Base-by-base conservation (phyloP, 495 filamentous ascomycete genomes). In the Penicillium dipodomyicola region DNA sequence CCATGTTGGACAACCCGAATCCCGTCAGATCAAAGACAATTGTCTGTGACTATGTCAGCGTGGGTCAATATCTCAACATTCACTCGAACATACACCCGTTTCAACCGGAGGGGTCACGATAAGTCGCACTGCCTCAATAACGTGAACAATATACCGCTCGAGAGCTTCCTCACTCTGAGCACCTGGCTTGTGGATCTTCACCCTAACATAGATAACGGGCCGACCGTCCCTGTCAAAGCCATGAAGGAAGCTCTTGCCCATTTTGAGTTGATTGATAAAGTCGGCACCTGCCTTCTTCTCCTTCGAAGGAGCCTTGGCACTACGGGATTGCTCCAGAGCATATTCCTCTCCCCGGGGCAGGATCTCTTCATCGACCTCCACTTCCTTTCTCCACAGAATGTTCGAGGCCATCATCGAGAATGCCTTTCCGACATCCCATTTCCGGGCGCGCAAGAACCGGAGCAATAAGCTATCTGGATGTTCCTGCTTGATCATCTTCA, bases 21-120 rank as follows among this genome's bases (percentile, higher is more conserved):
- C 83, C 84, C 2, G 87, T 92, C 88, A 96, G 90, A 67, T 96
- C 91, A 64, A 96, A 96, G 17, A 96, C 74, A 37, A 96, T 85
- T 15, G 83, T 85, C 83, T 88, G 58, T 27, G 1, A 1, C 17
- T 0, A 32, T 19, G 58, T 64, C 54, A 52, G 50, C 30, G 41
- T 52, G 22, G 47, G 32, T 17, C 22, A 30, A 23, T 25, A 17
- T n/a, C 11, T 5, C n/a, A 17, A 3, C 15, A 20, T 15, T 35
- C 11, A 29, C 7, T 15, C 19, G 6, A 48, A 83, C 88, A 76
- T 76, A 91, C 90, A 22, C 89, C 89, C 47, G 91, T 94, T 63
- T 96, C 92, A 32, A 92, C 80, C 6, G 87, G 87, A 32, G 82
- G 80, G 40, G 73, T 70, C 42, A 96, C 66, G 63, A 96, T 73